These are phyloP conservation scores for Pisolithus sp. DNA, from an alignment of 768 basidiomycete genomes.

Conservation along the genomic window DNA sequence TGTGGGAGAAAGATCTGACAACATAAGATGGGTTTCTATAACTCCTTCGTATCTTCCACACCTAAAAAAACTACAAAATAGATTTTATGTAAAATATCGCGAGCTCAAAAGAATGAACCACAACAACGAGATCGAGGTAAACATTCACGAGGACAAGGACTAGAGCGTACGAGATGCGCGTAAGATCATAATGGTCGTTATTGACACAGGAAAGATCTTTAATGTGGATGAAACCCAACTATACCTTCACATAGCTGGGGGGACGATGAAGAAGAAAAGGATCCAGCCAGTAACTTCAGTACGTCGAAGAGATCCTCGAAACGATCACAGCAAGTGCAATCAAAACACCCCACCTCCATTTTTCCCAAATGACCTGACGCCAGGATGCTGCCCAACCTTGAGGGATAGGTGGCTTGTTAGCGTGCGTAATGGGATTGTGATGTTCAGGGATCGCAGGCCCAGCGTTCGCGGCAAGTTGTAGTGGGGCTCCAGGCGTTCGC, in stretches of 20 bases:
- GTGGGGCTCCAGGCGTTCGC: slow-evolving; percentile 16
- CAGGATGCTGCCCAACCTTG: slow-evolving; percentile 55
- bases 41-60: slow-evolving; percentile 1
- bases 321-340: slow-evolving; percentile 74
- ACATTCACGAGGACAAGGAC: slow-evolving; percentile 7
- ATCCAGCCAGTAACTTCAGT: slow-evolving; percentile 14
- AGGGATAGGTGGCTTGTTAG: slow-evolving; percentile 26
- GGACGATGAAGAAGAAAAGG: slow-evolving; percentile 6
- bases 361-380: slow-evolving; percentile 69
- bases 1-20: slow-evolving; percentile 37
- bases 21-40: slow-evolving; percentile 3
- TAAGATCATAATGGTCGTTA: slow-evolving; percentile 8
- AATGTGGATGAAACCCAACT: slow-evolving; percentile 12
- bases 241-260: slow-evolving; percentile 9
- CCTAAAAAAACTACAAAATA: slow-evolving; percentile 16
- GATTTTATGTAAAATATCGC: slow-evolving; percentile 16
- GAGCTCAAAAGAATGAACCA: slow-evolving; percentile 4
- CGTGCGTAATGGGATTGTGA: slow-evolving; percentile 14
- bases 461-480: slow-evolving; percentile 11
- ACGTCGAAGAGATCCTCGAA: slow-evolving; percentile 61
- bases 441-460: slow-evolving; percentile 9
- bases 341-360: slow-evolving; percentile 78
- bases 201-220: slow-evolving; percentile 12
- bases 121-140: slow-evolving; percentile 13
- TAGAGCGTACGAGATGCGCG: slow-evolving; percentile 5